A percentile compares a stretch with the other conserved stretches of the same genome.
phyloP scores from a whole-genome alignment of 129 eudicot species.

The Arctium minus region DNA sequence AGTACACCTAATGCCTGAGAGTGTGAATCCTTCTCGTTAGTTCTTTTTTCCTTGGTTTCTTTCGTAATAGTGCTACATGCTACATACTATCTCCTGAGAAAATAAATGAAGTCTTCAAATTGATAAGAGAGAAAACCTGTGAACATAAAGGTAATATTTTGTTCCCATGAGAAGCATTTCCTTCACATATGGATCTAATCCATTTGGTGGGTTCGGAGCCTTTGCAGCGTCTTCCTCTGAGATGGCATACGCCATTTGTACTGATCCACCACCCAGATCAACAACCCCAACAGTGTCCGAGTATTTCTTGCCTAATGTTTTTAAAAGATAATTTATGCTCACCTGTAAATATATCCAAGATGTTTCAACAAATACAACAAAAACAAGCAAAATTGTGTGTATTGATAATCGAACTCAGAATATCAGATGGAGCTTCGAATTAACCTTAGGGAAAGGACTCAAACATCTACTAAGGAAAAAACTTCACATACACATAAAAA shows the following conservation, averaged over 20 bases:
- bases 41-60: not conserved
- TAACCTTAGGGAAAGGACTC: not conserved
- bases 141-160: constrained; percentile 77
- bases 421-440: not conserved
- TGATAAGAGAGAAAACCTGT: constrained; percentile 44
- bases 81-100: not conserved
- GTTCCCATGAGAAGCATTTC: constrained; percentile 90
- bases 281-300: constrained; percentile 81
- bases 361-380: not conserved
- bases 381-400: constrained; percentile 33
- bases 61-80: not conserved
- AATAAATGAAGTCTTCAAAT: not conserved
- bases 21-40: not conserved
- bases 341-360: constrained; percentile 52
- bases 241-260: constrained; percentile 89
- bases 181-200: constrained; percentile 81
- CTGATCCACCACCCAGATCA: constrained; percentile 94
- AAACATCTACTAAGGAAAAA: not conserved
- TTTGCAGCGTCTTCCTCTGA: constrained; percentile 75
- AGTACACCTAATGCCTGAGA: not conserved
- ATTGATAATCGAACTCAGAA: constrained; percentile 37
- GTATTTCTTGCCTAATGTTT: constrained; percentile 71
- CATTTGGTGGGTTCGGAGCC: constrained; percentile 70
- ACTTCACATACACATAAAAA: not conserved
- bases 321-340: constrained; percentile 80